Evolutionary conservation across 805 yeast species (phyloP).

Genomic region (Wickerhamomyces strasburgensis): DNA sequence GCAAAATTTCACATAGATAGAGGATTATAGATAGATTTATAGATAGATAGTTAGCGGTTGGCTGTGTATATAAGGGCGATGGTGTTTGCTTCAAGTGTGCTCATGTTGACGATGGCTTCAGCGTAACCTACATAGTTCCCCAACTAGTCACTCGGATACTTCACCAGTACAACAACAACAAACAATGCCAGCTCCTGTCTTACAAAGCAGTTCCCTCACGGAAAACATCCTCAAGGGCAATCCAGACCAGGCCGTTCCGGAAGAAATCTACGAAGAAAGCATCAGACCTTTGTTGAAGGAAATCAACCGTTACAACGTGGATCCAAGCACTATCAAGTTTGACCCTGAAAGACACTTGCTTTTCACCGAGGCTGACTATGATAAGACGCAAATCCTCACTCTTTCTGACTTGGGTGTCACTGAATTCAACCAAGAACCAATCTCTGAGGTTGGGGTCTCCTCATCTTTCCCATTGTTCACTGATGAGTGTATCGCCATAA

Average conservation of each 20-base stretch:
- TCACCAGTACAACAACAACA: no score
- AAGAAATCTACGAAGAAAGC: background rate
- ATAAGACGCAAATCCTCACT: constrained; percentile 31
- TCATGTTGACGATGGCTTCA: no score
- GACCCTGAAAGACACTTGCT: constrained; percentile 33
- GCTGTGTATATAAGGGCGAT: no score
- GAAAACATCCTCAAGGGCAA: background rate
- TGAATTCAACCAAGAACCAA: constrained; percentile 35
- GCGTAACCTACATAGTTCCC: no score
- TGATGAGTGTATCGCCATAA: constrained; percentile 49
- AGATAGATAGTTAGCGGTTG: no score
- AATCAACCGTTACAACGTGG: constrained; percentile 9
- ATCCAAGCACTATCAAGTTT: constrained; percentile 22
- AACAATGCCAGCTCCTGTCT: background rate
- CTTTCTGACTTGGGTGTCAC: constrained; percentile 45
- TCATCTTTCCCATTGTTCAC: constrained; percentile 57
- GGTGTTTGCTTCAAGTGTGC: no score
- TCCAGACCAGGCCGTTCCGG: background rate
- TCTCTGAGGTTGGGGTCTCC: constrained; percentile 47
- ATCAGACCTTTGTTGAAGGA: background rate
- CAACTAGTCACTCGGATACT: no score
- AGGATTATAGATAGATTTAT: no score
- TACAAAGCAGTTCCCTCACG: background rate
- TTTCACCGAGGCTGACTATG: constrained; percentile 31
- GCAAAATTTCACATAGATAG: no score